A percentile compares a stretch with the other conserved stretches of the same genome.
Conservation (phyloP, 768 basidiomycete genomes). For the Auricularia sp. region DNA sequence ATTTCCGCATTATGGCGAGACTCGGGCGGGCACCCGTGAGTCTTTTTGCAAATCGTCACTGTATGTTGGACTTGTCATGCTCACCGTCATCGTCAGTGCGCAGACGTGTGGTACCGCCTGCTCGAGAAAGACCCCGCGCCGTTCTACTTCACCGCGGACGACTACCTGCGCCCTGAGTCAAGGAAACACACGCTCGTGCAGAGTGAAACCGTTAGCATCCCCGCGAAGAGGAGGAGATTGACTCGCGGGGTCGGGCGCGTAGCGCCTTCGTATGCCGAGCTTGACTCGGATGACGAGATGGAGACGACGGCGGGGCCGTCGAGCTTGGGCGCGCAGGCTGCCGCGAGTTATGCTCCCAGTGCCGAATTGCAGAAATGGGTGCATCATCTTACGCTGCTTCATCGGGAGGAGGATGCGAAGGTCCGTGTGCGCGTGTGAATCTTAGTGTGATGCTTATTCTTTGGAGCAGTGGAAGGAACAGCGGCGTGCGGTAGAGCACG, state of each 20-base stretch:
- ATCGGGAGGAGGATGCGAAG: constrained; percentile 62
- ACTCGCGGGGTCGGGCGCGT: constrained; percentile 43
- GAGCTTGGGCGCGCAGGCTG: neutral
- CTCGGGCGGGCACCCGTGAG: constrained; percentile 53
- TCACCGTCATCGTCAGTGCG: neutral
- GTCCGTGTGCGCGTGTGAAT: constrained; percentile 22
- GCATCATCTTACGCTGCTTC: constrained; percentile 46
- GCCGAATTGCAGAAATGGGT: constrained; percentile 55
- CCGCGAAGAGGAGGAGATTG: constrained; percentile 36
- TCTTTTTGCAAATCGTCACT: constrained; percentile 1
- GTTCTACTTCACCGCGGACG: constrained; percentile 61
- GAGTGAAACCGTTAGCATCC: neutral
- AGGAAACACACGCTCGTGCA: neutral
- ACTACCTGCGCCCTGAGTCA: constrained; percentile 34
- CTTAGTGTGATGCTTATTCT: too few species aligned
- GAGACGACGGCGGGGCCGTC: constrained; percentile 14
- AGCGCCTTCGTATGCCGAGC: constrained; percentile 51
- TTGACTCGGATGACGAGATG: constrained; percentile 60
- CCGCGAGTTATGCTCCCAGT: constrained; percentile 17
- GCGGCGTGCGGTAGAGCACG: constrained; percentile 45
- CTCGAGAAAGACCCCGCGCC: constrained; percentile 52
- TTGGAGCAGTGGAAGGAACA: constrained; percentile 40
- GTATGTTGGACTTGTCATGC: too few species aligned
- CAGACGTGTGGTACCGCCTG: constrained; percentile 44
- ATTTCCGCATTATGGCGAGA: constrained; percentile 63